Evolutionary conservation across 1,139 yeast species (phyloP).

Genomic region (Saccharomyces hybrid): DNA sequence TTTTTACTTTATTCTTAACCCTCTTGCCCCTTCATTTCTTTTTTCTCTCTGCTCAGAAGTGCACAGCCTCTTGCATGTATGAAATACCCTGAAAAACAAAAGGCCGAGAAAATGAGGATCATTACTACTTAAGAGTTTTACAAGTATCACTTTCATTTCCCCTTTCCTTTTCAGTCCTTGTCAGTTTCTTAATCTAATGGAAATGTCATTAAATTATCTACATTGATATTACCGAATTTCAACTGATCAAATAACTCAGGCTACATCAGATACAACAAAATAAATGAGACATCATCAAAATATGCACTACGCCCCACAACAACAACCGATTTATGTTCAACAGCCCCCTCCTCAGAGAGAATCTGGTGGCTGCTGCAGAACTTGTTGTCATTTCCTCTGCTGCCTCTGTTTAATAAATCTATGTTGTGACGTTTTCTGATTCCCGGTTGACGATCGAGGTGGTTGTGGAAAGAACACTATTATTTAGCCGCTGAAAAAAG

Average conservation of each 20-base stretch:
- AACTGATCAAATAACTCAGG: not conserved
- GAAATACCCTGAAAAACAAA: not conserved
- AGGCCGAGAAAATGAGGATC: not conserved
- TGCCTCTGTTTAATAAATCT: constrained; percentile 7
- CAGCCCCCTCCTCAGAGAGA: constrained; percentile 8
- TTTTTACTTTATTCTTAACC: constrained; percentile 25
- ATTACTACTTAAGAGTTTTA: not conserved
- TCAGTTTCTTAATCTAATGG: not conserved
- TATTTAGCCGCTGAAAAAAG: not conserved
- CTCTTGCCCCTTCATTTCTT: not conserved
- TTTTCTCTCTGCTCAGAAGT: not conserved
- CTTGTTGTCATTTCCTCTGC: constrained; percentile 9
- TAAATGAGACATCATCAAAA: constrained; percentile 1
- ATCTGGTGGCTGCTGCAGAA: constrained; percentile 2
- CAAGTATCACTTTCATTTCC: not conserved
- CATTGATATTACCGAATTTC: not conserved
- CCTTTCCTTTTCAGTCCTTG: not conserved
- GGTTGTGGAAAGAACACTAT: not conserved
- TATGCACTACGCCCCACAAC: not conserved
- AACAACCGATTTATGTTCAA: constrained; percentile 11
- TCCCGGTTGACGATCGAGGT: not conserved
- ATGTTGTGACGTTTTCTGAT: constrained; percentile 1
- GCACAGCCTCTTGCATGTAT: not conserved
- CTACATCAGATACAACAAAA: not conserved
- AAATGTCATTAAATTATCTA: no score